These are phyloP conservation scores for Solanum chmielewskii DNA, from an alignment of 257 asterid genomes.

Conservation along the genomic window DNA sequence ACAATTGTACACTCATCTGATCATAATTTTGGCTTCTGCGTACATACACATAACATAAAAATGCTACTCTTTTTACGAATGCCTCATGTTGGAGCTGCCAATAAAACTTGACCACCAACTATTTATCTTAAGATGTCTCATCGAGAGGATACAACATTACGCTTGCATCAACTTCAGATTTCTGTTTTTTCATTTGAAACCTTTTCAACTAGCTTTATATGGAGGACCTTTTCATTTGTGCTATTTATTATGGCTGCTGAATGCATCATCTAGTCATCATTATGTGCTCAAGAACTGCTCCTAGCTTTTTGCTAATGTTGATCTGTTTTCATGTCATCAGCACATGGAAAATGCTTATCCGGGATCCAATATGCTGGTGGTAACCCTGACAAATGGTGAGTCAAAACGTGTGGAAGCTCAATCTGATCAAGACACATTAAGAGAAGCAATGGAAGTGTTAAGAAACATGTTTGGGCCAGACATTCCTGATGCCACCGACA, in stretches of 20 bases:
- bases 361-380: conserved; percentile 78
- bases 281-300: background rate
- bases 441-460: conserved; percentile 87
- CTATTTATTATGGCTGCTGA: background rate
- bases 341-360: conserved; percentile 98
- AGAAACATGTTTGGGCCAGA: conserved; percentile 75
- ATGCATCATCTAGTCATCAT: background rate
- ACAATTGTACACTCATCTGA: background rate
- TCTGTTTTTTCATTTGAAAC: background rate
- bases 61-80: background rate
- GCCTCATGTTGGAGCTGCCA: background rate
- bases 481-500: conserved; percentile 61
- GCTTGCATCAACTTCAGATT: background rate
- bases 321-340: conserved; percentile 28
- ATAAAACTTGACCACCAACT: background rate
- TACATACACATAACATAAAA: background rate
- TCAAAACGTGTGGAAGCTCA: conserved; percentile 84
- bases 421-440: conserved; percentile 58
- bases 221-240: background rate
- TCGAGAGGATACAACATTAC: background rate
- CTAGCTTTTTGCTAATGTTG: background rate
- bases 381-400: conserved; percentile 83
- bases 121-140: background rate
- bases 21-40: background rate
- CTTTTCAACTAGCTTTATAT: background rate